Conservation (phyloP, 331 rosid genomes). For the Pyracantha coccinea region DNA sequence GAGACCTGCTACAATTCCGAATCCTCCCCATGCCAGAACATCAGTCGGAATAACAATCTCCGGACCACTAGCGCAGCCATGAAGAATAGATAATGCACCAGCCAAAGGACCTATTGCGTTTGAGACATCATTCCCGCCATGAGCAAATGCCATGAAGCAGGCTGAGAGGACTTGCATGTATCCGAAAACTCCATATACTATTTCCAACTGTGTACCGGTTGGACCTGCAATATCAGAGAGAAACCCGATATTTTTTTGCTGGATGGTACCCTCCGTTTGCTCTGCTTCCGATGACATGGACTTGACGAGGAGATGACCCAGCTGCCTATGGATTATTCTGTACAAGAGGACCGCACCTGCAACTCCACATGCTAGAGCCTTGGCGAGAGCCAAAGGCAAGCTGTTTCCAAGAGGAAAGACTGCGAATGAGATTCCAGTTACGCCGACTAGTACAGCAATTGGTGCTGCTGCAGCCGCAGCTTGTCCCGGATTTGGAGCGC, state of each 20-base stretch:
- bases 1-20: conserved; percentile 92
- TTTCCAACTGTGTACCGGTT: conserved; percentile 74
- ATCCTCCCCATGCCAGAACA: conserved; percentile 99
- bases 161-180: conserved; percentile 96
- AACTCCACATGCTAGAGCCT: conserved; percentile 67
- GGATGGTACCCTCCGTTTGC: conserved; percentile 28
- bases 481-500: conserved; percentile 94
- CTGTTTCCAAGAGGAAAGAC: conserved; percentile 75
- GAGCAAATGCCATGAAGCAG: conserved; percentile 99
- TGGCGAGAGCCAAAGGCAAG: conserved; percentile 43
- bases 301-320: conserved; percentile 77
- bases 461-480: conserved; percentile 99
- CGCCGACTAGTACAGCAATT: conserved; percentile 70
- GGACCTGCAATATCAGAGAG: conserved; percentile 88
- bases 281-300: conserved; percentile 25
- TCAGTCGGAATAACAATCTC: conserved; percentile 84
- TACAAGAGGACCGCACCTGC: conserved; percentile 57
- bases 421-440: conserved; percentile 63
- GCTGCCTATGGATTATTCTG: conserved; percentile 69
- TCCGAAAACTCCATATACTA: conserved; percentile 93
- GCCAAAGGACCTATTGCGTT: conserved; percentile 97
- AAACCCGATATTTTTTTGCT: conserved; percentile 49
- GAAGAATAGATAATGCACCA: conserved; percentile 83
- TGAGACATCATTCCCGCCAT: conserved; percentile 95
- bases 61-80: conserved; percentile 45